Evolutionary conservation across 257 asterid species (phyloP).

Genomic region (Fraxinus anomala): DNA sequence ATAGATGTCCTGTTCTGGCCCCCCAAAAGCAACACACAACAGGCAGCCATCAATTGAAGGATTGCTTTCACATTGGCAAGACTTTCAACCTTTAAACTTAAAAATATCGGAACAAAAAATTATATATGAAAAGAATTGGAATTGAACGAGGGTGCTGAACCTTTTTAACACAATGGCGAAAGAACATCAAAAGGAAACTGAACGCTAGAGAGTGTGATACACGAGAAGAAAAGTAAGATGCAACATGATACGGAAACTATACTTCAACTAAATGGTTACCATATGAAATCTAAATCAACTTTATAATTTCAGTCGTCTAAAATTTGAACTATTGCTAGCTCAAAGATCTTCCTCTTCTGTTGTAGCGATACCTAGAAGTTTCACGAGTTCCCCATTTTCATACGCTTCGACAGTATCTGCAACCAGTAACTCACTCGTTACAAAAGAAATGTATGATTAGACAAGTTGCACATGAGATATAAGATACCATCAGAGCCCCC

Average conservation of each 20-base stretch:
- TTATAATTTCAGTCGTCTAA: neutral
- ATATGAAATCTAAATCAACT: neutral
- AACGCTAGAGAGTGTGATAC: neutral
- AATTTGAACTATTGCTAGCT: conserved; percentile 23
- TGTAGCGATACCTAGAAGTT: conserved; percentile 56
- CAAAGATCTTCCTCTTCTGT: conserved; percentile 63
- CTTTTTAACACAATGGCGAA: neutral
- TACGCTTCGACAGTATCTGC: conserved; percentile 82
- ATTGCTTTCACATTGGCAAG: conserved; percentile 2
- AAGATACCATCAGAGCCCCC: conserved; percentile 95
- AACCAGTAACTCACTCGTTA: conserved; percentile 26
- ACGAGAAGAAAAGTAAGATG: neutral
- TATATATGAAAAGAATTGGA: too few relatives aligned
- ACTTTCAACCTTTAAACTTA: neutral
- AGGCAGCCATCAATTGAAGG: neutral
- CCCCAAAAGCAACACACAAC: neutral
- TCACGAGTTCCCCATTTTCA: conserved; percentile 67
- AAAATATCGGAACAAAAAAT: too few relatives aligned
- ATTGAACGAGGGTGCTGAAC: neutral
- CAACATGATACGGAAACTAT: neutral
- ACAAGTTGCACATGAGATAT: conserved; percentile 1
- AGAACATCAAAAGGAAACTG: neutral
- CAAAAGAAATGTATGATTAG: neutral
- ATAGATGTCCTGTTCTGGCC: neutral
- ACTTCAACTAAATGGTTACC: neutral